Base-by-base conservation (phyloP, 1,139 yeast species). In the Dujonia santamariae region DNA sequence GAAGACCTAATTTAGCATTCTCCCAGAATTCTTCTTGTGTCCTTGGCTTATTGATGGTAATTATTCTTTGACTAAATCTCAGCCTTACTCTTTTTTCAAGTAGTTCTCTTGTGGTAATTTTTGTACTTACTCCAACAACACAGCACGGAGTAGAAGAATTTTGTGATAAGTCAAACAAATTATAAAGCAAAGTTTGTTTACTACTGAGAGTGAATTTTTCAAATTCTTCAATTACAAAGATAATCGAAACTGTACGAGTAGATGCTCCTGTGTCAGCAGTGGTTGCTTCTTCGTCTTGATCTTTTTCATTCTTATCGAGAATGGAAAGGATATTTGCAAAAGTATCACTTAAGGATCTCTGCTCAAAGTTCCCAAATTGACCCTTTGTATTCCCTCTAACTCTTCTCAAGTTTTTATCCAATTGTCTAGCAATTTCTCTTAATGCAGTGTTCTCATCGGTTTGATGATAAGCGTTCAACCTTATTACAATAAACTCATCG, bases 71-170 rank as follows among this genome's bases (percentile, higher is more conserved):
- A 22, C 95, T 81, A 56, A 90, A 92, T 41, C 99, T 67, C 38
- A 95, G 83, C 46, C 88, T 75, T 0, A 94, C 97, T 46, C 99
- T 72, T 51, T 90, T 92, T 53, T 94, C 99, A 36, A 92, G 65
- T 44, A 78, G 67, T 47, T 92, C 97, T 35, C 90, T 65, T 0
- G 87, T 72, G 7, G 85, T 85, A 22, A 86, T 67, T 37, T 82
- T 80, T 2, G 92, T 72, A 1, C 95, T 81, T 5, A 85, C 60
- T 1, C 97, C 97, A 34, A 92, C 60, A 4, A 92, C 85, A 36
- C 94, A 78, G 3, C 90, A 78, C 1, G 97, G 95, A 1, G 84
- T 78, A 5, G 74, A 65, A 19, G 86, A 74, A 40, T 76, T 84
- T 43, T 88, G 92, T 2, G 87, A 78, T 47, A 88, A 67, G 48